Evolutionary conservation across 2,329 filamentous ascomycete genomes (phyloP).

Genomic region (Orbilia blumenaviensis): DNA sequence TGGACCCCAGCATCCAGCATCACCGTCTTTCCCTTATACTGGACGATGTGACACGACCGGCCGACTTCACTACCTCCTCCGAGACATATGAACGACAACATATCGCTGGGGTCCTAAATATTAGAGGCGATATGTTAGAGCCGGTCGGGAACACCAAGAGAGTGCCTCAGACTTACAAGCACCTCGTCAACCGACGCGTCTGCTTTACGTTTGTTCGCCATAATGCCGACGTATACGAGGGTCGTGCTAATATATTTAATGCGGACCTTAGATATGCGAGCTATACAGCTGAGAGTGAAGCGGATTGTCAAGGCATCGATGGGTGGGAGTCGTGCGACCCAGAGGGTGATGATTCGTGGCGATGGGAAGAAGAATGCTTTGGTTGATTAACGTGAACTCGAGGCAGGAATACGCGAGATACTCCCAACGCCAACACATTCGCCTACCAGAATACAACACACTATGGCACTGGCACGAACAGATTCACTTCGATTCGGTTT

Average conservation of each 20-base stretch:
- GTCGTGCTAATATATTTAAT: background rate
- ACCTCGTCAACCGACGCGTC: conserved; percentile 71
- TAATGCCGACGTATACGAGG: conserved; percentile 60
- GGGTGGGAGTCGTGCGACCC: conserved; percentile 42
- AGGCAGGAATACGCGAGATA: conserved; percentile 15
- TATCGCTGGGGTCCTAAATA: conserved; percentile 78
- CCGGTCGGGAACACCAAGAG: background rate
- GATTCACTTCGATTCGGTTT: no score
- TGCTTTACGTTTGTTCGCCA: conserved; percentile 95
- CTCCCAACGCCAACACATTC: conserved; percentile 4
- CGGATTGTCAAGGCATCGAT: conserved; percentile 24
- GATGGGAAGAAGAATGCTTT: background rate
- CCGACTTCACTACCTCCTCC: conserved; percentile 98
- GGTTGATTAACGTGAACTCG: background rate
- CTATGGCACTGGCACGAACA: no score
- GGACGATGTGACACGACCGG: conserved; percentile 94
- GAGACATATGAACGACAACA: conserved; percentile 91
- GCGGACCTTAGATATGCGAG: background rate
- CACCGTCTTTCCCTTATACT: conserved; percentile 99
- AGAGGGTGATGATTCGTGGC: conserved; percentile 6
- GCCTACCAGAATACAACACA: background rate
- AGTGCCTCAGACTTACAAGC: conserved; percentile 66
- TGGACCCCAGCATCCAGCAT: conserved; percentile 99
- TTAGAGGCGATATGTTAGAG: conserved; percentile 7
- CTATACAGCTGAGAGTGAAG: conserved; percentile 1